Evolutionary conservation across 495 filamentous ascomycete species (phyloP).

Genomic region (Usnea hakonensis): DNA sequence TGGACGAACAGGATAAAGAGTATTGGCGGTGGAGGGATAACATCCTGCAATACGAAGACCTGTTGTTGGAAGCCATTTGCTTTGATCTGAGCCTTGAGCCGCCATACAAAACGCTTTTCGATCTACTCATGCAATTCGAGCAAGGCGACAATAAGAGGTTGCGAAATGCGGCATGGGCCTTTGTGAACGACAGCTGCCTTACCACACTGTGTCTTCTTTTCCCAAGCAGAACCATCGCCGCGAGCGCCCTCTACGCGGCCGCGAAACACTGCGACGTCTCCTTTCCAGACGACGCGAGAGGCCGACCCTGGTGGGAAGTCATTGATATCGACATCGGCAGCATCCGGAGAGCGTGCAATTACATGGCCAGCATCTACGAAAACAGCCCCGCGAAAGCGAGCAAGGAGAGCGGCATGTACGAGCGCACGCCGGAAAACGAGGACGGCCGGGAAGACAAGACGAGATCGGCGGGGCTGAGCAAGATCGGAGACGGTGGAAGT

Average conservation of each 20-base stretch:
- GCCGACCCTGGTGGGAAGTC: conserved; percentile 82
- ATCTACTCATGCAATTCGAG: conserved; percentile 61
- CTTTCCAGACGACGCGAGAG: conserved; percentile 64
- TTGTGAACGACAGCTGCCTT: conserved; percentile 79
- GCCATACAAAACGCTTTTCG: conserved; percentile 73
- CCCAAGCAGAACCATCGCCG: conserved; percentile 68
- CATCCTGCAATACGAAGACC: conserved; percentile 82
- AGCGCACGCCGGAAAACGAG: conserved; percentile 13
- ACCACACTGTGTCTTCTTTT: conserved; percentile 81
- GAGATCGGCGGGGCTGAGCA: conserved; percentile 3
- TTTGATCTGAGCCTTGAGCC: conserved; percentile 87
- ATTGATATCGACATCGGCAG: conserved; percentile 54
- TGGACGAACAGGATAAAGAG: conserved; percentile 93
- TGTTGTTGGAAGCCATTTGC: conserved; percentile 82
- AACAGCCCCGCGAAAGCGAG: conserved; percentile 43
- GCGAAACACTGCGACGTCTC: conserved; percentile 58
- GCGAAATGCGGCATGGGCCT: conserved; percentile 81
- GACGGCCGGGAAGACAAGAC: conserved; percentile 22
- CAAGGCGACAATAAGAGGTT: conserved; percentile 65
- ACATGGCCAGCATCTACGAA: conserved; percentile 69
- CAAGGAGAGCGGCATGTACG: conserved; percentile 20
- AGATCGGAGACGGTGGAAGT: conserved; percentile 2
- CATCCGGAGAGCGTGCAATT: conserved; percentile 56
- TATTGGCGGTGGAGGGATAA: conserved; percentile 96
- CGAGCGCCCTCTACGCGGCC: conserved; percentile 79